Base-by-base conservation (phyloP, 306 rosid genomes). In the Pachyrhizus erosus region DNA sequence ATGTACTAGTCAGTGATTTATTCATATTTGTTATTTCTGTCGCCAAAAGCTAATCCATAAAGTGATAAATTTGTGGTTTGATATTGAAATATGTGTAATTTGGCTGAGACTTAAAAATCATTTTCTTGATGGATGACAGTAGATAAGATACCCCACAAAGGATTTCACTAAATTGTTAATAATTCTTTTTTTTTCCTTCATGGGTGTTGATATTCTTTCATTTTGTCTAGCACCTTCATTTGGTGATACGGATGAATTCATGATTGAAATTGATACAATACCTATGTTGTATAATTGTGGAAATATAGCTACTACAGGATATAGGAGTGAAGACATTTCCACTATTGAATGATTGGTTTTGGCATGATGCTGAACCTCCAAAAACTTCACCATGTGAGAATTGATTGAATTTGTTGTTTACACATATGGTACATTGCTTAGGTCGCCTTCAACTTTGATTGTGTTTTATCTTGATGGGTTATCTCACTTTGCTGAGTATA, bases 41-140 rank as follows among this genome's bases (percentile, higher is more conserved):
- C 9, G 37, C 72, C 70, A 17, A 70, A 3, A 24, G 21, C 23
- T 42, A 20, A 42, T 45, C 46, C 46, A 67, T 34, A 6, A 54
- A 18, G 68, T 48, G 26, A 33, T 49, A 58, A 75, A 5, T 68
- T 23, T 5, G 66, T 78, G 66, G 71, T 43, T 15, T 76, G 43
- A 24, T 39, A 57, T 39, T 24, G 40, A 39, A 58, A 40, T 10
- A 18, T 40, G 27, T 27, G 67, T 27, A 27, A 58, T 60, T 60
- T 27, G 67, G 39, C 40, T 14, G 39, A 61, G 39, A 61, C 68
- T 61, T 61, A 26, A 5, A 49, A 34, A 40, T 80, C 62, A 18
- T 43, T 72, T 45, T 48, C 73, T 71, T 61, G 55, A 80, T 24
- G 21, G 48, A 31, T 68, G 27, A 42, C 27, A 4, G 0, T 67